Base-by-base conservation (phyloP, 139 green algal species). In the Trebouxia sp. region DNA sequence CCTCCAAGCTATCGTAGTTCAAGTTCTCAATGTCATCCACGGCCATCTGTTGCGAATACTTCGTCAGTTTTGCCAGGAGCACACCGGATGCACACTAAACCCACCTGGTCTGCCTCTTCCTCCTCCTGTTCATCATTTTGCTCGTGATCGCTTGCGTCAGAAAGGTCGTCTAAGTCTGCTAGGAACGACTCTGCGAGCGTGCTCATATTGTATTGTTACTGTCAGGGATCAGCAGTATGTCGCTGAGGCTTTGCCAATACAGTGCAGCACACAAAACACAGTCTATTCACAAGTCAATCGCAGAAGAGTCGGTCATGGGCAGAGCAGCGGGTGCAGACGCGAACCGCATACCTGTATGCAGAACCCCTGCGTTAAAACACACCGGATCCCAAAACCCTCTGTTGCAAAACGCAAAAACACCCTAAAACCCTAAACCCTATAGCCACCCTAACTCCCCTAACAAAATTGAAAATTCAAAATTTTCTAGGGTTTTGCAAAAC, bases 81-180 rank as follows among this genome's bases (percentile, higher is more conserved):
- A 50, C 15, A 22, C 3, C 43, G 42, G 14, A 14, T 65, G 56
- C 14, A 38, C 22, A 11, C 28, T 43, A 17, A n/a, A 79, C 37
- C 35, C 37, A 87, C 86, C 39, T 90, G 82, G 17, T 82, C 86
- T 50, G 90, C 89, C 14, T 82, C 84, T 12, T 83, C 79, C 26
- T 84, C 56, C 50, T 88, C 62, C 14, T 91, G 84, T n/a, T 83
- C 82, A 37, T 87, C 80, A 22, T 90, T 82, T 37, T 89, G 75
- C 53, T 88, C 85, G 3, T 65, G 80, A 41, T 91, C 91, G 47
- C 92, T 91, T 9, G 82, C 93, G n/a, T 99, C 96, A 0, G 91
- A 96, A 0, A 99, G 82, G 51, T 99, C 95, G 8, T 98, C 94
- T 20, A 99, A 65, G 58, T 99, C 96, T 15, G 92, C 95, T n/a